phyloP scores from a whole-genome alignment of 305 asterid genomes.

The Plantago coronopus region DNA sequence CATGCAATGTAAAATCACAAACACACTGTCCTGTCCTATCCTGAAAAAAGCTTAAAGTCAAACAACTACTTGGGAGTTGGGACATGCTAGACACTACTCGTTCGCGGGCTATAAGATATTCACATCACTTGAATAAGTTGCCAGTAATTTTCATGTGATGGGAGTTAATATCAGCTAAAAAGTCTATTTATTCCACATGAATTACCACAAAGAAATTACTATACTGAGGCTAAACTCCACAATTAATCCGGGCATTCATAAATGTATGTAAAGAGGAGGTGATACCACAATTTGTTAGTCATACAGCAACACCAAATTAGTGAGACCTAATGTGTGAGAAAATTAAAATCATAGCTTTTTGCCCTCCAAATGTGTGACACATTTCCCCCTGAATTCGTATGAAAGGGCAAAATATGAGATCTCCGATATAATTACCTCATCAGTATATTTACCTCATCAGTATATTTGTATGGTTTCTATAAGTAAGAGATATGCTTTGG shows the following conservation, averaged over 20 bases:
- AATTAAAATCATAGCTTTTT: not conserved
- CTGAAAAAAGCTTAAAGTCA: not conserved
- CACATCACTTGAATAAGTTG: too few relatives aligned
- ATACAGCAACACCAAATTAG: too few relatives aligned
- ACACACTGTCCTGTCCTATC: not conserved
- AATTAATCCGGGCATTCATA: too few relatives aligned
- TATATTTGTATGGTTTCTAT: slow-evolving; percentile 81
- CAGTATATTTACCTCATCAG: slow-evolving; percentile 85
- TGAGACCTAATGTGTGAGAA: not conserved
- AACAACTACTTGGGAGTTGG: slow-evolving; percentile 13
- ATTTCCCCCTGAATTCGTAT: not conserved
- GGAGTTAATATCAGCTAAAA: too few relatives aligned
- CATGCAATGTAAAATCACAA: not conserved
- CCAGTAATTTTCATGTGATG: too few relatives aligned
- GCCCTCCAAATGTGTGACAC: too few relatives aligned
- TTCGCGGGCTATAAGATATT: too few relatives aligned
- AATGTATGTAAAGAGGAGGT: too few relatives aligned
- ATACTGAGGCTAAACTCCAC: too few relatives aligned
- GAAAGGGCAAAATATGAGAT: slow-evolving; percentile 5
- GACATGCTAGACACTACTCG: not conserved
- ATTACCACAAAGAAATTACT: too few relatives aligned
- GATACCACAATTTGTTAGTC: too few relatives aligned
- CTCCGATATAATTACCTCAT: slow-evolving; percentile 53
- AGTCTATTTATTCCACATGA: too few relatives aligned
- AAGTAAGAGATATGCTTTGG: slow-evolving; percentile 70